Evolutionary conservation across 495 filamentous ascomycete genomes (phyloP).

Genomic region (Oidiodendron maius): DNA sequence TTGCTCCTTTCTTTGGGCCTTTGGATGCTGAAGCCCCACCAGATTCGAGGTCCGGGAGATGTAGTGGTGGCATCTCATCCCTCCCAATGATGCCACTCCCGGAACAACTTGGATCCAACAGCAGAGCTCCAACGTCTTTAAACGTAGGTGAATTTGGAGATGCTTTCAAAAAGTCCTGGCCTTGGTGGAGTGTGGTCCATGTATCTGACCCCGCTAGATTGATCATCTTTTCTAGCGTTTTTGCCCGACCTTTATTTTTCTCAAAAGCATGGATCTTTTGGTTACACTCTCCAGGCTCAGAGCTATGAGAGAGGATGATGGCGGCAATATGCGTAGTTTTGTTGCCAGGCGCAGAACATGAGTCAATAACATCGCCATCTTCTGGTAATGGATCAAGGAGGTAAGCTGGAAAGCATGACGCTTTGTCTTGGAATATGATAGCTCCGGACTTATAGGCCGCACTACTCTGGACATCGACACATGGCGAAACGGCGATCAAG

Average conservation of each 20-base stretch:
- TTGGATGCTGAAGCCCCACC: neutral
- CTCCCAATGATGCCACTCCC: conserved; percentile 90
- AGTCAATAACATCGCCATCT: conserved; percentile 75
- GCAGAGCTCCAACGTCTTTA: conserved; percentile 60
- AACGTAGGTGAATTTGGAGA: conserved; percentile 49
- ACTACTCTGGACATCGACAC: conserved; percentile 58
- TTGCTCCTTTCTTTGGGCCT: conserved; percentile 20
- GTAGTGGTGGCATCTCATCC: conserved; percentile 62
- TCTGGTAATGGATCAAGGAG: conserved; percentile 56
- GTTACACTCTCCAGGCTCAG: conserved; percentile 18
- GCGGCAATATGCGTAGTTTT: conserved; percentile 94
- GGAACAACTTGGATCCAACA: conserved; percentile 91
- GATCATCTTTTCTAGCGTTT: conserved; percentile 78
- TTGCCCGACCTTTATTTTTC: conserved; percentile 57
- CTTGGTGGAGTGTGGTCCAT: conserved; percentile 57
- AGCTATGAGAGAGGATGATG: conserved; percentile 41
- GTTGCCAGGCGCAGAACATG: conserved; percentile 91
- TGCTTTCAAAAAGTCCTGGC: conserved; percentile 72
- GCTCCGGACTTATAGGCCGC: conserved; percentile 66
- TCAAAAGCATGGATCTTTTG: conserved; percentile 63
- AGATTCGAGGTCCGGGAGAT: conserved; percentile 39
- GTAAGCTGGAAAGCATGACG: conserved; percentile 91
- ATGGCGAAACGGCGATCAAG: conserved; percentile 70
- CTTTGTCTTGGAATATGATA: conserved; percentile 92
- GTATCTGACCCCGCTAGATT: conserved; percentile 60